These are phyloP conservation scores for Zygosaccharomyces bisporus DNA, from an alignment of 805 yeast genomes.

Conservation along the genomic window DNA sequence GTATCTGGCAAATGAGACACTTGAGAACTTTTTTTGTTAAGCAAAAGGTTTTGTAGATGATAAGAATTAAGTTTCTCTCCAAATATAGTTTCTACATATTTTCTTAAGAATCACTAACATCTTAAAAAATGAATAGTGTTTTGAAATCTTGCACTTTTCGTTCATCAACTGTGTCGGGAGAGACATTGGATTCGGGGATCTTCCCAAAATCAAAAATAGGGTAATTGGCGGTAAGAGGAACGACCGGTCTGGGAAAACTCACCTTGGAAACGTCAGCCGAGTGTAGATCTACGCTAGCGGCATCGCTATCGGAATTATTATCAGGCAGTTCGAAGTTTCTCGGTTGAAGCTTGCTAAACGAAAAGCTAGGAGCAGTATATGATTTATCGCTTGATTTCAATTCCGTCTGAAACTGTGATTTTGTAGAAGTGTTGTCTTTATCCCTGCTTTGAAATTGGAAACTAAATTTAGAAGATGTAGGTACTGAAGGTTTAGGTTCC, in stretches of 20 bases:
- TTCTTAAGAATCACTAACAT: background rate
- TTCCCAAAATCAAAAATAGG: constrained; percentile 21
- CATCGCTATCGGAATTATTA: constrained; percentile 4
- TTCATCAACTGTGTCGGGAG: constrained; percentile 17
- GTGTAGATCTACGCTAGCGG: background rate
- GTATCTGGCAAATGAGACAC: constrained; percentile 71
- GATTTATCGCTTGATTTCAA: background rate
- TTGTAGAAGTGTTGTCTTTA: constrained; percentile 9
- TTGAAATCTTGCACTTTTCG: constrained; percentile 23
- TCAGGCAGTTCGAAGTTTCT: constrained; percentile 1
- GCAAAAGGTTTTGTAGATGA: constrained; percentile 49
- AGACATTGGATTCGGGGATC: constrained; percentile 20
- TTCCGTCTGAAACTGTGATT: constrained; percentile 3
- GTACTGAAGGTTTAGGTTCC: constrained; percentile 7
- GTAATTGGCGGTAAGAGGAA: background rate
- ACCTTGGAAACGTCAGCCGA: background rate
- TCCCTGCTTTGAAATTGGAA: constrained; percentile 8
- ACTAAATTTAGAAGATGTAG: constrained; percentile 12
- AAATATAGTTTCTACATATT: background rate
- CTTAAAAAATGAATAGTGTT: constrained; percentile 24
- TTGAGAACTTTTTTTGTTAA: constrained; percentile 74
- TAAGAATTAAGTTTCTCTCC: background rate
- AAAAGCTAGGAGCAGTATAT: background rate
- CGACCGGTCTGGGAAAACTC: background rate
- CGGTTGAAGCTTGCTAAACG: background rate